A percentile compares a stretch with the other conserved stretches of the same genome.
These are phyloP conservation scores for Mycena galericulata DNA, from an alignment of 768 basidiomycete species.

Conservation along the genomic window DNA sequence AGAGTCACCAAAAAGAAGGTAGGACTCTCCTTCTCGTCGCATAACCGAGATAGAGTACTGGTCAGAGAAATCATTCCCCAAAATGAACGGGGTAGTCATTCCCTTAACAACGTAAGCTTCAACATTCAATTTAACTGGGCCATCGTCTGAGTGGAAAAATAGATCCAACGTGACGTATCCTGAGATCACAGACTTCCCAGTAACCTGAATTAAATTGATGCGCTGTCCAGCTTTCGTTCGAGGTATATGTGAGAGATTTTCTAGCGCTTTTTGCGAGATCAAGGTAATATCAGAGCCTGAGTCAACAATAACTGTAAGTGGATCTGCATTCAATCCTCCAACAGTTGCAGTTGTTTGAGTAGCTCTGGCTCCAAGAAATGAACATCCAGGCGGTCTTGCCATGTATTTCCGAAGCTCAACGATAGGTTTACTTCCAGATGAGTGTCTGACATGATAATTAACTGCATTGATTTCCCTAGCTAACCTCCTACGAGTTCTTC, in stretches of 20 bases:
- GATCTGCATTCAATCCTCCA: no score
- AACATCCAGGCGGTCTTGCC: conserved; percentile 44
- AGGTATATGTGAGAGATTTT: not conserved
- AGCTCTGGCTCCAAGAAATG: no score
- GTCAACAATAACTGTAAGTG: no score
- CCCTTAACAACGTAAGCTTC: conserved; percentile 35
- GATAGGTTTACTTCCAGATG: not conserved
- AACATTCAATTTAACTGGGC: conserved; percentile 39
- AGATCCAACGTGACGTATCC: conserved; percentile 45
- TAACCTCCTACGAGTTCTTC: not conserved
- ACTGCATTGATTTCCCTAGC: conserved; percentile 5
- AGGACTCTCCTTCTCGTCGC: conserved; percentile 21
- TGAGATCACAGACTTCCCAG: conserved; percentile 41
- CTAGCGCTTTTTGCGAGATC: no score
- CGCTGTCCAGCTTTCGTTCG: conserved; percentile 35
- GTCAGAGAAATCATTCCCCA: conserved; percentile 49
- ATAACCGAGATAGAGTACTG: conserved; percentile 46
- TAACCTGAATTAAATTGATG: conserved; percentile 49
- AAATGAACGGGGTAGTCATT: conserved; percentile 43
- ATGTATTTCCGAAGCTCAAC: conserved; percentile 35
- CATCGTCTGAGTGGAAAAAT: conserved; percentile 36
- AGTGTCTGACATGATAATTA: not conserved
- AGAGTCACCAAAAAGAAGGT: conserved; percentile 4
- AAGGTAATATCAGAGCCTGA: no score
- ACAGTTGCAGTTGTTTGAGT: no score